Evolutionary conservation across 73 alveolate species (phyloP).

Genomic region (Effrenium voratum): DNA sequence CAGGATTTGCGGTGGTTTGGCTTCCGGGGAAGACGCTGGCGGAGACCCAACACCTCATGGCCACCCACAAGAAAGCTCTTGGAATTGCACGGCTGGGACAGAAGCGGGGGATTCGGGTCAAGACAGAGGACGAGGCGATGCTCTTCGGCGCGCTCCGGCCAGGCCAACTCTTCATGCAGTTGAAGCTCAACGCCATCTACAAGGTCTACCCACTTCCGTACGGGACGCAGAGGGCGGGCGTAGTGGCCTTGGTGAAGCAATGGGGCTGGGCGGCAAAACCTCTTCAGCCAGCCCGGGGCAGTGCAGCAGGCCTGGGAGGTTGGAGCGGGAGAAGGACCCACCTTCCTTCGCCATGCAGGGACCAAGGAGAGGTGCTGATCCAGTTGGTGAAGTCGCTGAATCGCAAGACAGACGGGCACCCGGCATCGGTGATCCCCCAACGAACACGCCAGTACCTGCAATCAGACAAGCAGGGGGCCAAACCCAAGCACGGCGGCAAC

Average conservation of each 20-base stretch:
- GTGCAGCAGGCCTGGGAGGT: background rate
- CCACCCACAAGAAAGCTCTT: background rate
- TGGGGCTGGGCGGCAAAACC: background rate
- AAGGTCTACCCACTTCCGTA: background rate
- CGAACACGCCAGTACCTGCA: too few relatives aligned
- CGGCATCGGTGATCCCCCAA: too few relatives aligned
- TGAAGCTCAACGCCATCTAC: background rate
- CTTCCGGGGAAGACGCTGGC: background rate
- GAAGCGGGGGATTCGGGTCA: background rate
- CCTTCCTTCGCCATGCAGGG: background rate
- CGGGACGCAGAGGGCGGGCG: background rate
- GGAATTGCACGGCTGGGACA: background rate
- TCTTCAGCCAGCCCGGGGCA: background rate
- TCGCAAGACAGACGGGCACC: too few relatives aligned
- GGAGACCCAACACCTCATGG: background rate
- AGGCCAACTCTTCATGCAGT: background rate
- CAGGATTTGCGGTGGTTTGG: background rate
- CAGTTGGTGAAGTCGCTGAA: too few relatives aligned
- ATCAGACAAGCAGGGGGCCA: too few relatives aligned
- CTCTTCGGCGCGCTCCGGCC: background rate
- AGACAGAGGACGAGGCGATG: background rate
- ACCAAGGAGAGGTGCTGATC: background rate
- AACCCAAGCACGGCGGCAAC: too few relatives aligned
- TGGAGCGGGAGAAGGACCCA: background rate
- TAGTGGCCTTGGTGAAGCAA: too few relatives aligned